Evolutionary conservation across 768 basidiomycete species (phyloP), one percentile per base, ranked within the genome.

Genomic region (Kwoniella dendrophila): DNA sequence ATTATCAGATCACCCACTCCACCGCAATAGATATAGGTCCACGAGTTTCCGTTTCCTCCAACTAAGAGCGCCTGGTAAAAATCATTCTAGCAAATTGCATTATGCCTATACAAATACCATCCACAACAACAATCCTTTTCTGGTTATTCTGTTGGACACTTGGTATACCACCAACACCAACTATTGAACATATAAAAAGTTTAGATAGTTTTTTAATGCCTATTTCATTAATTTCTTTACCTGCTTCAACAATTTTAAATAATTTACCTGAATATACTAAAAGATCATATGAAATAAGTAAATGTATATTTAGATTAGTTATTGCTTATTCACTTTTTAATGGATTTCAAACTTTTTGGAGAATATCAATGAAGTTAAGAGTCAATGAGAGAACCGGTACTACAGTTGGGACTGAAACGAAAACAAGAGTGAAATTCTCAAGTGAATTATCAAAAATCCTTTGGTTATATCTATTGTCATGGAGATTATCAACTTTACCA

Each of bases 141-240:
- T 49, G 48, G 32, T 34, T 43, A 29, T 10, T 58, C 47, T n/a
- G n/a, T n/a, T n/a, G n/a, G n/a, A 20, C 47, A 16, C 34, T 50
- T 16, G 18, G 27, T 12, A 56, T 44, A 26, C 40, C 27, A 12
- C 40, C 56, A 1, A 18, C 16, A n/a, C 7, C 24, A 3, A 33
- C 33, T 27, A 32, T 43, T n/a, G n/a, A n/a, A 2, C 56, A 30
- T 34, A 30, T 33, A 32, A 48, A 26, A 29, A 16, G 32, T 3
- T 18, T 49, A 5, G 34, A 58, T 22, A 24, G 45, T 7, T 43
- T 58, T 47, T 18, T 58, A 8, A 41, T 58, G 32, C 41, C 56
- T 16, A n/a, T 48, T 32, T 29, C 56, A n/a, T 34, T 58, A 1
- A 29, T 33, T 24, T 48, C 24, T 14, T 12, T 58, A 18, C 56